Base-by-base conservation (phyloP, 208 protist species). In the Wallacemonas sp. region DNA sequence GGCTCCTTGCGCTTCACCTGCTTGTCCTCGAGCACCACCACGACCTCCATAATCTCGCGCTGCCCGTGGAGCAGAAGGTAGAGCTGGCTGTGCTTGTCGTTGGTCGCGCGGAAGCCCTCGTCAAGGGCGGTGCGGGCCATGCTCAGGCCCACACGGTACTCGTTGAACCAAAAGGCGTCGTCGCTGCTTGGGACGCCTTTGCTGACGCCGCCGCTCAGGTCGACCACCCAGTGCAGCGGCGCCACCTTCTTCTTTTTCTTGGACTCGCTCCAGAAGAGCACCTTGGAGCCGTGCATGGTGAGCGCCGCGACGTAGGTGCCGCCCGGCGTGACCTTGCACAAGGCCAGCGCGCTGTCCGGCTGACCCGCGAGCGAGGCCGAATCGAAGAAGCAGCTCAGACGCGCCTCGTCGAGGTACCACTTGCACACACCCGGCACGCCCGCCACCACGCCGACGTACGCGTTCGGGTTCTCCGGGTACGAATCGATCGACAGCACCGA, bases 81-180 rank as follows among this genome's bases (percentile, higher is more conserved):
- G 73, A 91, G 82, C 30, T 87, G 79, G 36, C 85, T 89, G 63
- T 90, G 84, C 64, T 88, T 90, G 70, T 92, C 85, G 65, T 78
- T 88, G 27, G 62, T 81, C 33, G 72, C 58, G 71, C 57, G 70
- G 29, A 76, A 78, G 47, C 62, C 65, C 39, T 78, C 71, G n/a
- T 76, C 70, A 17, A 85, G 70, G 2, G 71, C 70, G 55, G 78
- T 84, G 52, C 85, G 82, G 23, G 88, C 85, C 75, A 94, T 90
- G 65, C 81, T 61, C 32, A 94, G 76, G 26, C 88, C 88, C 3
- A 87, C 85, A 17, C 79, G 62, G 63, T 91, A 85, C 65, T 86
- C 81, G 49, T 91, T 87, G 70, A 82, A 87, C 43, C 62, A 76
- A 61, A 87, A 86, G 11, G 81, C 52, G 56, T 87, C 81, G 39